These are phyloP conservation scores for Aspergillus ochraceus DNA, from an alignment of 2,329 filamentous ascomycete species.

Conservation along the genomic window DNA sequence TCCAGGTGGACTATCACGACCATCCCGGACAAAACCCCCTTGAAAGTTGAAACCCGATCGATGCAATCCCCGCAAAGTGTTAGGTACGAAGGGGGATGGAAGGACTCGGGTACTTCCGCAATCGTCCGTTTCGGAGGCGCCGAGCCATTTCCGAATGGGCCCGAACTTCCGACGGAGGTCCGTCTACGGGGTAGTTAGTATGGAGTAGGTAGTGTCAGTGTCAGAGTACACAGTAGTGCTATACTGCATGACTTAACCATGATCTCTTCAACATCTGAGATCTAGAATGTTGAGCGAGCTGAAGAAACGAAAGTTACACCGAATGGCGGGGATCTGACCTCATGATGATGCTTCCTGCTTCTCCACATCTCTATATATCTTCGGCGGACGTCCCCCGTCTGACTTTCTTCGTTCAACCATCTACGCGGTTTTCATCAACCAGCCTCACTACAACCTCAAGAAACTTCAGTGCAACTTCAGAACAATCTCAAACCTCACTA, in stretches of 20 bases:
- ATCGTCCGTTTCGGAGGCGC: no score
- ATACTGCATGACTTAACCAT: no score
- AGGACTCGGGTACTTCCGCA: not conserved
- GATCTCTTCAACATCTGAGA: no score
- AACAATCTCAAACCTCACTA: no score
- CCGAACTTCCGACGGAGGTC: no score
- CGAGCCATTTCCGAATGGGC: no score
- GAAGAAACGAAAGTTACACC: not conserved
- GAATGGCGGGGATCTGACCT: constrained; percentile 15
- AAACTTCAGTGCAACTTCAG: no score
- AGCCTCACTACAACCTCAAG: not conserved
- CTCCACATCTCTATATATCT: constrained; percentile 17
- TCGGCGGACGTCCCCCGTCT: not conserved
- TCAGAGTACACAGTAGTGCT: no score
- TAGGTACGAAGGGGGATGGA: not conserved
- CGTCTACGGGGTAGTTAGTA: no score
- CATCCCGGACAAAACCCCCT: not conserved
- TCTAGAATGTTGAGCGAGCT: not conserved
- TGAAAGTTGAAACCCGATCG: not conserved
- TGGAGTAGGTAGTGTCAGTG: no score
- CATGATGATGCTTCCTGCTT: constrained; percentile 24
- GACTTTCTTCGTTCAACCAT: not conserved
- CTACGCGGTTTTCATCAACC: not conserved
- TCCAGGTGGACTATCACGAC: constrained; percentile 5
- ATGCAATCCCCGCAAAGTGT: not conserved